Evolutionary conservation across 331 rosid species (phyloP).

Genomic region (Spiraea crenata): DNA sequence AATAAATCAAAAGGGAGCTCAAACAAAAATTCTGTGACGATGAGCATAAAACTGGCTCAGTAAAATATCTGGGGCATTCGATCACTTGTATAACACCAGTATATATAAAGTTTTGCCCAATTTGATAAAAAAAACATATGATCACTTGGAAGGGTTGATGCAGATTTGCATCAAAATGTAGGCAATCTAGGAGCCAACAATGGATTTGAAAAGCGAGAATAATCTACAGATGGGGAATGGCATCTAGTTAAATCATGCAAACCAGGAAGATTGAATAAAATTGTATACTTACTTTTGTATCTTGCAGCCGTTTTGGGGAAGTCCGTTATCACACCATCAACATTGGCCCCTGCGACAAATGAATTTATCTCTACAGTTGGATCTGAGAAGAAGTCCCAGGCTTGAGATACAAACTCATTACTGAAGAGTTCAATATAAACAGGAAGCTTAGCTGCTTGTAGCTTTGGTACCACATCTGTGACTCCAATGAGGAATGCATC

Average conservation of each 20-base stretch:
- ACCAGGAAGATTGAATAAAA: background rate
- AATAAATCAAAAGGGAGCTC: background rate
- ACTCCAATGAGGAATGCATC: constrained; percentile 12
- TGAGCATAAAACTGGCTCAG: background rate
- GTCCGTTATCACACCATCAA: constrained; percentile 75
- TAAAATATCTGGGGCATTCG: background rate
- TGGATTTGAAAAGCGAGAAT: background rate
- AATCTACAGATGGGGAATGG: too few species aligned
- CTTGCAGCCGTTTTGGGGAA: constrained; percentile 79
- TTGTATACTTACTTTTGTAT: constrained; percentile 75
- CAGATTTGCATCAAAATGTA: background rate
- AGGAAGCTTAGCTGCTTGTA: too few species aligned
- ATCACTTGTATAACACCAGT: background rate
- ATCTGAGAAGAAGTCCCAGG: too few species aligned
- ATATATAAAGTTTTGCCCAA: background rate
- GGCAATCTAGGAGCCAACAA: background rate
- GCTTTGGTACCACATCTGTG: too few species aligned
- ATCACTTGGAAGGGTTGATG: background rate
- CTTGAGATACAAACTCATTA: too few species aligned
- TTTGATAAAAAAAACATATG: background rate
- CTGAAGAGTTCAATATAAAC: too few species aligned
- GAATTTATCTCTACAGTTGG: constrained; percentile 82
- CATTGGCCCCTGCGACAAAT: constrained; percentile 28
- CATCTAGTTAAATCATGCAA: background rate
- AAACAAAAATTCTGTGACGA: background rate